Evolutionary conservation across 225 moss, liverwort and hornwort species (phyloP), one percentile per base, ranked within the genome.

Genomic region (Marchantia paleacea): DNA sequence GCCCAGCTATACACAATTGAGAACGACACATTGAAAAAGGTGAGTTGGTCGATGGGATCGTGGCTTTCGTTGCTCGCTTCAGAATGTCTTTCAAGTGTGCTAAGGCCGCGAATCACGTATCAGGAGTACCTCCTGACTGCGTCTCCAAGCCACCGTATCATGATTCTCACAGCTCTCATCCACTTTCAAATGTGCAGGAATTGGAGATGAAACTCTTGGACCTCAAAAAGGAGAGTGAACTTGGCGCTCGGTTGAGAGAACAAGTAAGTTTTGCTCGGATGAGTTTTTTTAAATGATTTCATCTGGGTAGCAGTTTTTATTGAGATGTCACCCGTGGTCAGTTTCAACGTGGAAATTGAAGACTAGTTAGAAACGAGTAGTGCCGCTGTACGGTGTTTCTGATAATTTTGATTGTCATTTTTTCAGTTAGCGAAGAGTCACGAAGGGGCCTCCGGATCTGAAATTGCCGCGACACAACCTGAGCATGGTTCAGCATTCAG

Each of bases 21-120:
- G 78, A 93, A 95, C 72, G 95, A 91, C 13, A 67, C 55, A 52
- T 48, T 97, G 18, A 82, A 80, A 80, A 81, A 91, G 90, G 97
- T 97, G 58, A 66, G 82, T 78, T 13, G 30, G 0, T 2, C 53
- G 51, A 9, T 72, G n/a, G 30, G 8, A 10, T 6, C 15, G 3
- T 31, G 7, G 28, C 15, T 31, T 2, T 10, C 8, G 26, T 19
- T 62, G 28, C 20, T 73, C n/a, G 26, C 3, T 24, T 12, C 3
- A 47, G 22, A 0, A 19, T 2, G 62, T 48, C 70, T 1, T 0
- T 2, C 48, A 3, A 7, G n/a, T 60, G 22, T 24, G 62, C n/a
- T 24, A 7, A 62, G 62, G 62, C n/a, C 24, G 22, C 62, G n/a
- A 19, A 24, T 10, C 62, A 24, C 62, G 5, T 58, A 2, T 14